Evolutionary conservation across 805 yeast species (phyloP).

Genomic region (Candida fluviatilis): DNA sequence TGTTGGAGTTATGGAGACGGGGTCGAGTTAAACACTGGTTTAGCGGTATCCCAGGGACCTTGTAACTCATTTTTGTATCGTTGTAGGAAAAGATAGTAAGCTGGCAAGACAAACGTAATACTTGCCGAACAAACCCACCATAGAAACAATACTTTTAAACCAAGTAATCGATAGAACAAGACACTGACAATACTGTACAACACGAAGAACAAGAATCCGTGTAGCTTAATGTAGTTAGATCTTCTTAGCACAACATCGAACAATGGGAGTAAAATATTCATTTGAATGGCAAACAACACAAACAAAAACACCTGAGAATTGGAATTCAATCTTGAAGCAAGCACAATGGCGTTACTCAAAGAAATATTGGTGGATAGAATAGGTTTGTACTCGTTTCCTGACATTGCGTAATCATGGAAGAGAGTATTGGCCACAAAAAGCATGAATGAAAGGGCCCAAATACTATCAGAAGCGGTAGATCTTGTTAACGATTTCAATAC

Average conservation of each 20-base stretch:
- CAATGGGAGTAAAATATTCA: conserved; percentile 68
- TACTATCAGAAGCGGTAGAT: conserved; percentile 89
- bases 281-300: conserved; percentile 65
- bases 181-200: conserved; percentile 14
- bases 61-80: conserved; percentile 79
- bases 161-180: conserved; percentile 25
- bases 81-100: conserved; percentile 66
- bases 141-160: conserved; percentile 27
- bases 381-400: conserved; percentile 34
- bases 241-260: conserved; percentile 59
- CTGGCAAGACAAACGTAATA: conserved; percentile 59
- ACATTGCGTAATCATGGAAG: conserved; percentile 63
- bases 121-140: conserved; percentile 50
- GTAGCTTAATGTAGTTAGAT: conserved; percentile 21
- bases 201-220: conserved; percentile 19
- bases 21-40: conserved; percentile 46
- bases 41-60: conserved; percentile 93
- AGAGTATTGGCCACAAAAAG: conserved; percentile 64
- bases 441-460: conserved; percentile 89
- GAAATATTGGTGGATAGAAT: conserved; percentile 79
- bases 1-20: not conserved
- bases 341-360: conserved; percentile 78
- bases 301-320: conserved; percentile 81
- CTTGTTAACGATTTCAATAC: conserved; percentile 82
- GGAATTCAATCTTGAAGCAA: conserved; percentile 80